Evolutionary conservation across 2,329 filamentous ascomycete species (phyloP).

Genomic region (Cladophialophora bantiana): DNA sequence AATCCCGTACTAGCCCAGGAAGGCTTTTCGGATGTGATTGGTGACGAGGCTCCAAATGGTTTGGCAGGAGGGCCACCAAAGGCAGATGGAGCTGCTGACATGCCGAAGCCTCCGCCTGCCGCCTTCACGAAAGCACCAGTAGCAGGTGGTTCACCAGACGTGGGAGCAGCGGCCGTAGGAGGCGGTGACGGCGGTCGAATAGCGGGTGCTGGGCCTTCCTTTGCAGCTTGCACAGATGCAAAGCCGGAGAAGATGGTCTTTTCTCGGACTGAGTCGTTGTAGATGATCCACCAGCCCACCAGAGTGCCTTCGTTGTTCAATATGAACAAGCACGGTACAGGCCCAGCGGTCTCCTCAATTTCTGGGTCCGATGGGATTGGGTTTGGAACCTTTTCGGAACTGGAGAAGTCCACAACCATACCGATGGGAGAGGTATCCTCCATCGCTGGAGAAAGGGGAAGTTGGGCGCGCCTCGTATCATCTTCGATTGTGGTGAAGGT

Average conservation of each 20-base stretch:
- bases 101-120: slow-evolving; percentile 38
- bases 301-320: slow-evolving; percentile 89
- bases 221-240: slow-evolving; percentile 32
- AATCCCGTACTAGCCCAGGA: slow-evolving; percentile 42
- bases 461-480: slow-evolving; percentile 75
- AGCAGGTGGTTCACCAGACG: slow-evolving; percentile 28
- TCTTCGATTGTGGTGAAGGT: slow-evolving; percentile 74
- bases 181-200: slow-evolving; percentile 12
- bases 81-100: slow-evolving; percentile 16
- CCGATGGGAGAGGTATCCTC: slow-evolving; percentile 81
- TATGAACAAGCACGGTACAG: slow-evolving; percentile 82
- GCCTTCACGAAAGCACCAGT: slow-evolving; percentile 48
- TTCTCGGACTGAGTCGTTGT: slow-evolving; percentile 81
- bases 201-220: slow-evolving; percentile 1
- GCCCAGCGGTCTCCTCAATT: slow-evolving; percentile 77
- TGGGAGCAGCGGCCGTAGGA: slow-evolving; percentile 18
- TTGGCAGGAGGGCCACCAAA: slow-evolving; percentile 39
- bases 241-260: slow-evolving; percentile 77
- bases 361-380: slow-evolving; percentile 80
- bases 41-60: slow-evolving; percentile 41
- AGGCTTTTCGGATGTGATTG: slow-evolving; percentile 41
- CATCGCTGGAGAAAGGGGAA: slow-evolving; percentile 72
- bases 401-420: slow-evolving; percentile 81
- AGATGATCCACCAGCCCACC: slow-evolving; percentile 88
- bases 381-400: slow-evolving; percentile 76